These are phyloP conservation scores for Haemoproteus tartakovskyi DNA, from an alignment of 169 alveolate genomes.

Conservation along the genomic window DNA sequence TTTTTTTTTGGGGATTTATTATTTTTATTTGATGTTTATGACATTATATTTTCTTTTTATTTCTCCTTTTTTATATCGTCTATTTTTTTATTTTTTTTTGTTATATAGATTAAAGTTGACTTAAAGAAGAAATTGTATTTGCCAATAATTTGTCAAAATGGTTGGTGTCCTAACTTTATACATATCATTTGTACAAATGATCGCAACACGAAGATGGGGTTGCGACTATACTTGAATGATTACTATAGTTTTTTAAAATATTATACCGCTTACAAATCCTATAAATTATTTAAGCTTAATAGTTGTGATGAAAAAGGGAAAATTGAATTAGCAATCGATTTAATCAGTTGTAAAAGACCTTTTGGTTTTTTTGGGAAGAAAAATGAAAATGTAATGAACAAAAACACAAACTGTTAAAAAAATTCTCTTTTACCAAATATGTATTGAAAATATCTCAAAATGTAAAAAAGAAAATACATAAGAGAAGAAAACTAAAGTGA, in stretches of 20 bases:
- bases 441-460: too few species aligned
- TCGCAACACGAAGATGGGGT: slow-evolving; percentile 3
- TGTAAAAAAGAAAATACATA: too few species aligned
- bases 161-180: slow-evolving; percentile 38
- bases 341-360: slow-evolving; percentile 18
- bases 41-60: too few species aligned
- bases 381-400: slow-evolving; percentile 1
- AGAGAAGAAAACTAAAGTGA: too few species aligned
- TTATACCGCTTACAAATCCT: slow-evolving; percentile 30
- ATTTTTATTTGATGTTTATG: too few species aligned
- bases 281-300: slow-evolving; percentile 5
- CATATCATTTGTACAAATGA: slow-evolving; percentile 7
- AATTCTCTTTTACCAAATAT: too few species aligned
- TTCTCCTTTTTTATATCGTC: too few species aligned
- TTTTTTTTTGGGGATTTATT: too few species aligned
- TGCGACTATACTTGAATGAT: slow-evolving; percentile 18
- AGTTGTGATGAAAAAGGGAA: slow-evolving; percentile 11
- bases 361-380: slow-evolving; percentile 5
- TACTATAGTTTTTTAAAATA: slow-evolving; percentile 43
- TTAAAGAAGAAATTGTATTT: slow-evolving; percentile 26
- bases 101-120: slow-evolving; percentile 6
- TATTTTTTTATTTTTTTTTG: background rate
- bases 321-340: slow-evolving; percentile 28
- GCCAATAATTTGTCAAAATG: slow-evolving; percentile 20
- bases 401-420: too few species aligned